phyloP scores from a whole-genome alignment of 139 green algal genomes.

The Chlorella sp. region DNA sequence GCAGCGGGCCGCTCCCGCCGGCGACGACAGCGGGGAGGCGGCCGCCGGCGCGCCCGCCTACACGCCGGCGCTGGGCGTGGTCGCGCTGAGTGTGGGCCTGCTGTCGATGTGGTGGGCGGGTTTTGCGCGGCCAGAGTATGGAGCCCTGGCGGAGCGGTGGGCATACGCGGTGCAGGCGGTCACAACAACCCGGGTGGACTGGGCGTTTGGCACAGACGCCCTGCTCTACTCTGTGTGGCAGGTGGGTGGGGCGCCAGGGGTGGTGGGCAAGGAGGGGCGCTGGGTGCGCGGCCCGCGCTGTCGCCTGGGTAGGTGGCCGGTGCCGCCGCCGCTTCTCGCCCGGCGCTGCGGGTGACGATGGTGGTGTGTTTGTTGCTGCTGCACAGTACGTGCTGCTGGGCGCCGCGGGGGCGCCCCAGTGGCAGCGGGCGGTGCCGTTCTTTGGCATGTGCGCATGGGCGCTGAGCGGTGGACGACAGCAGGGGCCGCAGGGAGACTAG shows the following conservation, averaged over 20 bases:
- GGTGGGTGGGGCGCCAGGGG: too few species aligned
- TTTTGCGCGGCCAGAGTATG: slow-evolving; percentile 69
- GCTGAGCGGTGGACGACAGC: too few species aligned
- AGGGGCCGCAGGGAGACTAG: too few species aligned
- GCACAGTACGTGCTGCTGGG: slow-evolving; percentile 66
- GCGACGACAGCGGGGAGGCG: background rate
- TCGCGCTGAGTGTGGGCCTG: slow-evolving; percentile 46
- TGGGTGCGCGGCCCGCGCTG: too few species aligned
- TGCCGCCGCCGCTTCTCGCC: too few species aligned
- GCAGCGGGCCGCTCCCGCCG: background rate
- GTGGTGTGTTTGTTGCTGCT: too few species aligned
- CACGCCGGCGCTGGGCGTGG: slow-evolving; percentile 19
- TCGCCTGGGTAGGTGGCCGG: too few species aligned
- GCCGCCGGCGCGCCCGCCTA: slow-evolving; percentile 31
- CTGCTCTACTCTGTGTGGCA: slow-evolving; percentile 81
- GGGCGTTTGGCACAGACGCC: slow-evolving; percentile 80
- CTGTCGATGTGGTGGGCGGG: slow-evolving; percentile 70
- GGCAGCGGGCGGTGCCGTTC: slow-evolving; percentile 73
- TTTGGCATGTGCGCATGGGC: slow-evolving; percentile 73
- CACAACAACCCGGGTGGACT: slow-evolving; percentile 69
- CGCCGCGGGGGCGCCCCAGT: slow-evolving; percentile 33
- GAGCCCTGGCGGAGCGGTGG: slow-evolving; percentile 52
- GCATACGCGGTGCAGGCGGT: slow-evolving; percentile 48
- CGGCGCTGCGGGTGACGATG: too few species aligned
- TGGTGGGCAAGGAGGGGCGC: too few species aligned